Evolutionary conservation across 2,329 filamentous ascomycete species (phyloP), one percentile per base, ranked within the genome.

Genomic region (Alternaria hordeiaustralica): DNA sequence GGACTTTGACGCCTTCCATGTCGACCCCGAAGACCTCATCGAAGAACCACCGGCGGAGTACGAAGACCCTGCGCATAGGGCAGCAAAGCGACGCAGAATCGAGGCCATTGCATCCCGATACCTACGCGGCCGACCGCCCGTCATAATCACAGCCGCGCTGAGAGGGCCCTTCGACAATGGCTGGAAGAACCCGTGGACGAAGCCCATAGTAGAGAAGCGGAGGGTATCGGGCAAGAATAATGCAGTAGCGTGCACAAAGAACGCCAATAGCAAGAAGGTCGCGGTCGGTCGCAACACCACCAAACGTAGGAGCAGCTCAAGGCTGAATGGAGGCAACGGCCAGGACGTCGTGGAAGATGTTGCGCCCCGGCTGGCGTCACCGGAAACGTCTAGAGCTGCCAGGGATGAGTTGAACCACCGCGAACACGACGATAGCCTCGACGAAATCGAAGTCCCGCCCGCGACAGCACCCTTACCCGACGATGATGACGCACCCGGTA

Each of bases 101-200:
- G 89, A 92, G 74, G 78, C 82, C 0, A 85, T 89, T 12, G 90
- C 87, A 2, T 79, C 83, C 30, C 83, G 84, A 33, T 92, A 86
- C 69, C 79, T 92, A 41, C 78, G 82, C 7, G 90, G 90, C 0
- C 79, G 83, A 28, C 73, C 83, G 2, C 84, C 90, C 0, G 72
- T 86, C 23, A 82, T 94, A 3, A 75, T 89, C 4, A 90, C 90
- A 12, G 86, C 90, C 7, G 78, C 80, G 6, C 80, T 92, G 4
- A 84, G 80, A 63, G 90, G 90, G 0, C 90, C 90, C 0, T 90
- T 92, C 67, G 82, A 75, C 25, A 56, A 72, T 6, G 63, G 65
- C 36, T 81, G 78, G 78, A 70, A 71, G 53, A 81, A 81, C 53
- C 79, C 79, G 20, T 82, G 79, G 78, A 25, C 67, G 21, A 45